Conservation (phyloP, 2,329 filamentous ascomycete species). For the Leptographium galeiforme region DNA sequence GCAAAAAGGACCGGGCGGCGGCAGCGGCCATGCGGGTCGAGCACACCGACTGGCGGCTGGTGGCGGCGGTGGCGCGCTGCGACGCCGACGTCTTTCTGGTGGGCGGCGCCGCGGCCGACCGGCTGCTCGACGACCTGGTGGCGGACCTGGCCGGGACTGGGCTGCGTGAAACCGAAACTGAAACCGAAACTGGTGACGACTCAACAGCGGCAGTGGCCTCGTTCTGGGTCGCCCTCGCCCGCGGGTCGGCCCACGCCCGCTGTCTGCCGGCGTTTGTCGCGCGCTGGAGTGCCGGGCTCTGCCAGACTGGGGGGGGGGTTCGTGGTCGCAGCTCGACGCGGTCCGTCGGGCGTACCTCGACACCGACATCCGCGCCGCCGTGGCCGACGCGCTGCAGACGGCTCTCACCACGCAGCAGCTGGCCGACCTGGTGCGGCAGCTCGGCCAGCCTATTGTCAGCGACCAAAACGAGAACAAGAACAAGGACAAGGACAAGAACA, state of each 20-base stretch:
- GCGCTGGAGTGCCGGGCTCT: slow-evolving; percentile 25
- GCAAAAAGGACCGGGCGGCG: background rate
- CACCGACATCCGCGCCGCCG: slow-evolving; percentile 11
- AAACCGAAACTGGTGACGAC: background rate
- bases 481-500: slow-evolving; percentile 6
- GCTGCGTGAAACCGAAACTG: slow-evolving; percentile 7
- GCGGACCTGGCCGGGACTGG: slow-evolving; percentile 14
- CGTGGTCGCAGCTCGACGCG: slow-evolving; percentile 11
- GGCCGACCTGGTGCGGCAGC: slow-evolving; percentile 27
- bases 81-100: slow-evolving; percentile 33
- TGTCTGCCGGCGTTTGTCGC: slow-evolving; percentile 31
- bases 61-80: slow-evolving; percentile 27
- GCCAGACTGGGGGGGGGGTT: slow-evolving; percentile 22
- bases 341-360: slow-evolving; percentile 16
- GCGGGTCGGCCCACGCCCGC: slow-evolving; percentile 29
- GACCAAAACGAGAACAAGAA: too few relatives aligned
- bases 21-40: background rate
- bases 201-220: slow-evolving; percentile 2
- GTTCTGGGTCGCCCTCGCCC: slow-evolving; percentile 28
- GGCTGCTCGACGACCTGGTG: slow-evolving; percentile 18
- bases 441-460: slow-evolving; percentile 10
- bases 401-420: slow-evolving; percentile 32
- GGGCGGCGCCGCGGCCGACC: slow-evolving; percentile 21
- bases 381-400: slow-evolving; percentile 22
- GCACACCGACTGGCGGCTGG: slow-evolving; percentile 25